Evolutionary conservation across 495 filamentous ascomycete species (phyloP).

Genomic region (Neurospora sp.): DNA sequence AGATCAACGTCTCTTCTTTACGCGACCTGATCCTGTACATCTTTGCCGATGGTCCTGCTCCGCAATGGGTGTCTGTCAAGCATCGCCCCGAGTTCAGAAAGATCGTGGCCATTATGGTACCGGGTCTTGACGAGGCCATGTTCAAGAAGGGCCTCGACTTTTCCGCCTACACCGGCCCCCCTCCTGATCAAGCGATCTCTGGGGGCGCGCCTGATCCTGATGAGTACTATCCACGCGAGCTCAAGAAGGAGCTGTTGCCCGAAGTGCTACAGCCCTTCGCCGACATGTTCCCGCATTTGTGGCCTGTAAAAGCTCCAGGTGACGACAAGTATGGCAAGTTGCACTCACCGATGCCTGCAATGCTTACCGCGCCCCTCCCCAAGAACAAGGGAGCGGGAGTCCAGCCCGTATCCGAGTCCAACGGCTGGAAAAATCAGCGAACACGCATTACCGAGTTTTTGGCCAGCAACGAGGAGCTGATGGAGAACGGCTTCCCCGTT

Average conservation of each 20-base stretch:
- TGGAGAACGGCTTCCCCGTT: constrained; percentile 67
- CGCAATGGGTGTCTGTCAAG: constrained; percentile 77
- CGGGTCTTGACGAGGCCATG: constrained; percentile 82
- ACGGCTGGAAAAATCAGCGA: constrained; percentile 53
- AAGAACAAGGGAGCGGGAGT: constrained; percentile 52
- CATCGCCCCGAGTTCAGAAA: constrained; percentile 69
- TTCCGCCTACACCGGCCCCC: constrained; percentile 26
- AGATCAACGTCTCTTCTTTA: constrained; percentile 67
- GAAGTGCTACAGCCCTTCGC: constrained; percentile 56
- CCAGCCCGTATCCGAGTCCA: constrained; percentile 45
- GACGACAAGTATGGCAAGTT: constrained; percentile 71
- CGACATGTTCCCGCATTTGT: constrained; percentile 76
- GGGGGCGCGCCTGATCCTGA: constrained; percentile 39
- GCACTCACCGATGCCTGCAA: constrained; percentile 70
- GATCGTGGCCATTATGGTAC: constrained; percentile 88
- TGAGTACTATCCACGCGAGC: constrained; percentile 62
- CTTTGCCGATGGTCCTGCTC: constrained; percentile 70
- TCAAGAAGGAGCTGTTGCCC: constrained; percentile 52
- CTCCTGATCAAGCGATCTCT: constrained; percentile 21
- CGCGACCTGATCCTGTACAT: constrained; percentile 81
- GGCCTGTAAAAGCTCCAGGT: constrained; percentile 79
- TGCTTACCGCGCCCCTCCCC: constrained; percentile 59
- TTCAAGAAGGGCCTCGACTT: constrained; percentile 61
- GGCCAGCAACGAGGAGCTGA: constrained; percentile 58
- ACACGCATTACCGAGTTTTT: constrained; percentile 73